phyloP scores from a whole-genome alignment of 2,329 filamentous ascomycete species.

The Colletotrichum incanum region DNA sequence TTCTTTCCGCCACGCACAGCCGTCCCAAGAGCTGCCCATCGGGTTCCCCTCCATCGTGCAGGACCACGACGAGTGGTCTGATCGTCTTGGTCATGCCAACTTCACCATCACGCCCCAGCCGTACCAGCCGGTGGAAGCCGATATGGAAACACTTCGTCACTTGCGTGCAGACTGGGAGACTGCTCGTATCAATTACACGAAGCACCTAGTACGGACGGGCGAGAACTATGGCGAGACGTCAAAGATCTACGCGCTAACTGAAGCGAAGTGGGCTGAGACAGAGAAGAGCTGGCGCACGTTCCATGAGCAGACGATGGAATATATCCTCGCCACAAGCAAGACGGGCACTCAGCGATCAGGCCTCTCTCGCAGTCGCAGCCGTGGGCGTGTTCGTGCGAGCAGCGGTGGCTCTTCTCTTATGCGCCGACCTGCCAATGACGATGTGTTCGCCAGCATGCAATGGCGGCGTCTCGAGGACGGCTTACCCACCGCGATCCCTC shows the following conservation, averaged over 20 bases:
- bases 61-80: conserved; percentile 85
- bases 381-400: conserved; percentile 58
- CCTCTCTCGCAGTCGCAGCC: conserved; percentile 57
- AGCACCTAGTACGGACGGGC: conserved; percentile 88
- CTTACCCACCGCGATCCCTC: conserved; percentile 76
- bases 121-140: conserved; percentile 77
- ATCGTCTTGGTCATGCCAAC: conserved; percentile 91
- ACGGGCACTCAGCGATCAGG: conserved; percentile 50
- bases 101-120: conserved; percentile 90
- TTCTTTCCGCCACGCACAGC: conserved; percentile 66
- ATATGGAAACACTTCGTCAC: conserved; percentile 71
- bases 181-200: conserved; percentile 88
- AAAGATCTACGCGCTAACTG: conserved; percentile 87
- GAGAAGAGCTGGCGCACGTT: conserved; percentile 81
- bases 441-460: conserved; percentile 60
- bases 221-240: conserved; percentile 94
- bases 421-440: conserved; percentile 54
- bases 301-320: conserved; percentile 75
- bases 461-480: conserved; percentile 67
- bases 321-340: conserved; percentile 59
- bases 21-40: conserved; percentile 62
- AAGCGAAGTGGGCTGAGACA: conserved; percentile 89
- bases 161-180: conserved; percentile 86
- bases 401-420: conserved; percentile 55
- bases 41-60: conserved; percentile 77